These are phyloP conservation scores for Metarhizium sp. DNA, from an alignment of 2,329 filamentous ascomycete species.

Conservation along the genomic window DNA sequence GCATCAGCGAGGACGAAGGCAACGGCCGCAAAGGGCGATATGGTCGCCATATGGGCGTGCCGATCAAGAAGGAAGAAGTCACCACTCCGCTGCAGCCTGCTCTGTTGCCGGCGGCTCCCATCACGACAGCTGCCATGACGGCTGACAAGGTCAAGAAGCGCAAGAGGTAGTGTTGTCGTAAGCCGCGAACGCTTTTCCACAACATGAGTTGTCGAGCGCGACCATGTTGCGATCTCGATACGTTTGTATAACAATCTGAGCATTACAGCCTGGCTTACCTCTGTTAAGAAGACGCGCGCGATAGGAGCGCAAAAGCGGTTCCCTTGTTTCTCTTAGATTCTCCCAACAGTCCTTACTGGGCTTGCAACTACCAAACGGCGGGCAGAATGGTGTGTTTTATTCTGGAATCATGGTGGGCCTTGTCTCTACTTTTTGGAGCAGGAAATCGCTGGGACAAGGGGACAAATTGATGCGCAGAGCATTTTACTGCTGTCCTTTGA, in stretches of 20 bases:
- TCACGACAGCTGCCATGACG: conserved; percentile 26
- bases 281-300: neutral
- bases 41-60: conserved; percentile 60
- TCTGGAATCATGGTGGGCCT: neutral
- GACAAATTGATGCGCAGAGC: neutral
- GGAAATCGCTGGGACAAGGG: neutral
- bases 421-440: neutral
- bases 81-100: conserved; percentile 25
- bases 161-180: conserved; percentile 36
- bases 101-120: conserved; percentile 35
- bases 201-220: neutral
- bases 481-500: neutral
- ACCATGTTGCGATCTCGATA: neutral
- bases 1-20: conserved; percentile 94
- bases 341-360: neutral
- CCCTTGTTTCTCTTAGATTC: neutral
- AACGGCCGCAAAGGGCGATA: conserved; percentile 96
- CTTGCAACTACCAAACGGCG: neutral
- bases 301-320: neutral
- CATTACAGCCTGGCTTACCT: neutral
- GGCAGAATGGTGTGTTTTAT: neutral
- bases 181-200: neutral
- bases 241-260: neutral
- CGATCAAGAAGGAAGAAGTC: conserved; percentile 49
- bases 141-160: conserved; percentile 52